Conservation (phyloP, 257 asterid species). For the Asclepias syriaca region DNA sequence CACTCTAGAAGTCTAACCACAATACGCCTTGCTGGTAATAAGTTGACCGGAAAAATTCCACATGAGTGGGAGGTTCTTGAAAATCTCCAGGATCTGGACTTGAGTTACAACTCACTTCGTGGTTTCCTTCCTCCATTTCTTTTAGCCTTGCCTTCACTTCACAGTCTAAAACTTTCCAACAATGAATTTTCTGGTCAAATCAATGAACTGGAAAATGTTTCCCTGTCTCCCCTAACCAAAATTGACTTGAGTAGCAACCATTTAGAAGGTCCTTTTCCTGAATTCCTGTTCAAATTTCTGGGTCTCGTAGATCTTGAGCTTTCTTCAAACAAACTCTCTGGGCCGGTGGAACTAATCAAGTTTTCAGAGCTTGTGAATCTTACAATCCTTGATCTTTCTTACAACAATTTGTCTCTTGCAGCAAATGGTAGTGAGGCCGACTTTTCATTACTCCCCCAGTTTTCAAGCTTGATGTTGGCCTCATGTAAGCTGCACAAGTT, state of each 20-base stretch:
- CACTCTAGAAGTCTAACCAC: slow-evolving; percentile 28
- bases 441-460: slow-evolving; percentile 18
- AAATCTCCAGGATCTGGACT: slow-evolving; percentile 28
- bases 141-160: slow-evolving; percentile 39
- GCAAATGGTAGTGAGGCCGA: slow-evolving; percentile 6
- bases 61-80: slow-evolving; percentile 39
- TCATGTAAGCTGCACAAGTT: slow-evolving; percentile 46
- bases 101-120: slow-evolving; percentile 34
- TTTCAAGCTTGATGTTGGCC: slow-evolving; percentile 24
- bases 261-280: slow-evolving; percentile 50
- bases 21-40: slow-evolving; percentile 22
- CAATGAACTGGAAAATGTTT: slow-evolving; percentile 1
- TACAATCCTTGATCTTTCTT: slow-evolving; percentile 19
- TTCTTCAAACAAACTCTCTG: slow-evolving; percentile 39
- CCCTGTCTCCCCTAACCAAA: slow-evolving; percentile 19
- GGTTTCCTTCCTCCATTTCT: slow-evolving; percentile 42
- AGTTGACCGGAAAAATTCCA: slow-evolving; percentile 36
- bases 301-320: slow-evolving; percentile 30
- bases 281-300: slow-evolving; percentile 30
- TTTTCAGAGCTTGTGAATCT: slow-evolving; percentile 12
- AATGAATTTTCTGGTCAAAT: slow-evolving; percentile 38
- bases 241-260: slow-evolving; percentile 43
- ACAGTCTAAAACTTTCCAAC: slow-evolving; percentile 23
- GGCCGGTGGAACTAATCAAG: slow-evolving; percentile 20
- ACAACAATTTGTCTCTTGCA: slow-evolving; percentile 22